A percentile compares a stretch with the other conserved stretches of the same genome.
Evolutionary conservation across 495 filamentous ascomycete species (phyloP).

Genomic region (Penicillium malachiteum): DNA sequence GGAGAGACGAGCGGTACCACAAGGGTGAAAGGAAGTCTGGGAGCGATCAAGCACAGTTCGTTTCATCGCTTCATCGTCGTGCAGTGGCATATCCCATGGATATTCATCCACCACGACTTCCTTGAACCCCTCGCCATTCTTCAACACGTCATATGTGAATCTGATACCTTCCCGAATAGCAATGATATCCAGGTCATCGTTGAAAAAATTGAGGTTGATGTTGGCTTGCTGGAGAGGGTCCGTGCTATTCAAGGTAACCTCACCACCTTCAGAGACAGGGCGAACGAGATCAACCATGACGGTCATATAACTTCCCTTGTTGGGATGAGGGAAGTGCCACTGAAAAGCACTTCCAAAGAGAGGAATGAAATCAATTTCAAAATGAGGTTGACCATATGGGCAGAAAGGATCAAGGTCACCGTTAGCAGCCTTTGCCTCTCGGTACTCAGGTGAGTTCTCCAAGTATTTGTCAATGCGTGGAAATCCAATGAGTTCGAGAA

Average conservation of each 20-base stretch:
- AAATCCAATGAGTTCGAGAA: slow-evolving; percentile 57
- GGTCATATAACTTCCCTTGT: slow-evolving; percentile 49
- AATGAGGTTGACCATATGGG: slow-evolving; percentile 60
- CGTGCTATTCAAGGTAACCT: slow-evolving; percentile 52
- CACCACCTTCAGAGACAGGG: slow-evolving; percentile 48
- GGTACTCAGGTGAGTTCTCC: slow-evolving; percentile 48
- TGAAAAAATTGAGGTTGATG: slow-evolving; percentile 63
- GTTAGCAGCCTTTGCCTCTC: slow-evolving; percentile 47
- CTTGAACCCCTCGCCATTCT: slow-evolving; percentile 55
- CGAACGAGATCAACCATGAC: slow-evolving; percentile 62
- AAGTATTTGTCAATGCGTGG: slow-evolving; percentile 56
- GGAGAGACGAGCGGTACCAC: slow-evolving; percentile 53
- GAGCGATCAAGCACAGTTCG: slow-evolving; percentile 53
- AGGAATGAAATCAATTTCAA: slow-evolving; percentile 64
- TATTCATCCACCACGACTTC: slow-evolving; percentile 55
- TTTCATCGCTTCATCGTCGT: slow-evolving; percentile 57
- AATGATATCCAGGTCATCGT: slow-evolving; percentile 53
- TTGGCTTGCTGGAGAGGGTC: slow-evolving; percentile 53
- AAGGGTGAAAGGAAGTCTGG: slow-evolving; percentile 61
- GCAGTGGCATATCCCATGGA: slow-evolving; percentile 59
- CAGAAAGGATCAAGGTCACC: slow-evolving; percentile 57
- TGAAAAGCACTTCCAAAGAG: slow-evolving; percentile 63
- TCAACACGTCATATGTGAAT: slow-evolving; percentile 55
- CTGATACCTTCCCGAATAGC: slow-evolving; percentile 57
- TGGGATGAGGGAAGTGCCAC: slow-evolving; percentile 58